Evolutionary conservation across 2,329 filamentous ascomycete genomes (phyloP).

Genomic region (Blastomyces parvus): DNA sequence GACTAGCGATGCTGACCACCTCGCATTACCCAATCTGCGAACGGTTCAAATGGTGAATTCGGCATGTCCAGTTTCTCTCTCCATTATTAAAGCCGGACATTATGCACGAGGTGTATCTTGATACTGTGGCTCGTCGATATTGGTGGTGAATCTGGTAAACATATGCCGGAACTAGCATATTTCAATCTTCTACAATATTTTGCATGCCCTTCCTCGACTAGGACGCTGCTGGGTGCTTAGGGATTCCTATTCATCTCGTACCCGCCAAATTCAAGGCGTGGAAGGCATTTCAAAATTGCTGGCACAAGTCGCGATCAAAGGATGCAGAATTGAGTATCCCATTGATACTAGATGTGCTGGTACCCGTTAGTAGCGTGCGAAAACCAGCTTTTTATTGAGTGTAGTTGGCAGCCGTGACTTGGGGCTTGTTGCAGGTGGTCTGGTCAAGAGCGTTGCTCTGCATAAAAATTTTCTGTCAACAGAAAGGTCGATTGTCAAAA

Average conservation of each 20-base stretch:
- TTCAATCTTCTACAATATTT: neutral
- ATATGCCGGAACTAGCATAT: neutral
- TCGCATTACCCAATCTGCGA: constrained; percentile 3
- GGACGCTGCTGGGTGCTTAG: neutral
- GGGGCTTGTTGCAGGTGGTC: constrained; percentile 3
- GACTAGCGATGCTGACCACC: neutral
- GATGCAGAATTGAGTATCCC: neutral
- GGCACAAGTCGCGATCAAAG: neutral
- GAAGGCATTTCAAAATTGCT: neutral
- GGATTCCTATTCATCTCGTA: neutral
- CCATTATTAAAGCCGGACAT: neutral
- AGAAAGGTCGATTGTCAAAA: neutral
- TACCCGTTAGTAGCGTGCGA: neutral
- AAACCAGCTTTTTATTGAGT: neutral
- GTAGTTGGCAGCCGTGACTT: neutral
- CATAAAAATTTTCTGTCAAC: neutral
- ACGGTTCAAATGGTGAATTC: neutral
- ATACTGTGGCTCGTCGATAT: constrained; percentile 6
- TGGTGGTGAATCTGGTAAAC: constrained; percentile 2
- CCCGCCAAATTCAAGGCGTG: neutral
- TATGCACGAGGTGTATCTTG: constrained; percentile 5
- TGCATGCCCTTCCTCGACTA: neutral
- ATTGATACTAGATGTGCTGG: constrained; percentile 1
- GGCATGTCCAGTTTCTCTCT: neutral
- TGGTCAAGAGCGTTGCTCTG: constrained; percentile 4